Evolutionary conservation across 345 rosid genomes (phyloP).

Genomic region (Populus davidiana): DNA sequence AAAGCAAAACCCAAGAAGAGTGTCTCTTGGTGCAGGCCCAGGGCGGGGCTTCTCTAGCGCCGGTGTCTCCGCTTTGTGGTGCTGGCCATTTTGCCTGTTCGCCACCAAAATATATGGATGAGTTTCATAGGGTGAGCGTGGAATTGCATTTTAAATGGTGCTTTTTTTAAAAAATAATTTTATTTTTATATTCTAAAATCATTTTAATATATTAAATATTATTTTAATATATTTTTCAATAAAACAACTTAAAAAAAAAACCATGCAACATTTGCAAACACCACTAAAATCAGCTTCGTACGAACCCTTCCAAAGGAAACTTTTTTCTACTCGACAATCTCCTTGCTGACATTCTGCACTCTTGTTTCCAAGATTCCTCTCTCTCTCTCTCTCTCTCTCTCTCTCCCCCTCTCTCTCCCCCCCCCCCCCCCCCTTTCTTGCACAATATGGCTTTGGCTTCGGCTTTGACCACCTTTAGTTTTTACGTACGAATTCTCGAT

Average conservation of each 20-base stretch:
- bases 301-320: slow-evolving; percentile 20
- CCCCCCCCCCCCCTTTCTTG: neutral
- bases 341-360: slow-evolving; percentile 58
- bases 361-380: slow-evolving; percentile 41
- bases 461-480: slow-evolving; percentile 12
- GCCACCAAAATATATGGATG: neutral
- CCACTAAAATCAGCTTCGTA: slow-evolving; percentile 2
- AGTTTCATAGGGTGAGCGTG: no score
- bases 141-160: no score
- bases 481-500: slow-evolving; percentile 2
- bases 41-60: slow-evolving; percentile 58
- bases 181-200: no score
- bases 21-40: slow-evolving; percentile 53
- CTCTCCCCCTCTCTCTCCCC: no score
- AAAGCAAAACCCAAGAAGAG: slow-evolving; percentile 48
- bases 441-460: slow-evolving; percentile 5
- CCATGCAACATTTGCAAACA: no score
- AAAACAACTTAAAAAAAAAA: no score
- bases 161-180: no score
- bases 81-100: slow-evolving; percentile 19
- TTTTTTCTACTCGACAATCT: slow-evolving; percentile 37
- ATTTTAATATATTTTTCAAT: no score
- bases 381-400: neutral
- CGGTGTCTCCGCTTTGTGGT: slow-evolving; percentile 60
- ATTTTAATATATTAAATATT: no score